Percentiles rank a stretch among this genome's conserved stretches.
phyloP scores from a whole-genome alignment of 345 rosid species.

The Citrus cavaleriei region DNA sequence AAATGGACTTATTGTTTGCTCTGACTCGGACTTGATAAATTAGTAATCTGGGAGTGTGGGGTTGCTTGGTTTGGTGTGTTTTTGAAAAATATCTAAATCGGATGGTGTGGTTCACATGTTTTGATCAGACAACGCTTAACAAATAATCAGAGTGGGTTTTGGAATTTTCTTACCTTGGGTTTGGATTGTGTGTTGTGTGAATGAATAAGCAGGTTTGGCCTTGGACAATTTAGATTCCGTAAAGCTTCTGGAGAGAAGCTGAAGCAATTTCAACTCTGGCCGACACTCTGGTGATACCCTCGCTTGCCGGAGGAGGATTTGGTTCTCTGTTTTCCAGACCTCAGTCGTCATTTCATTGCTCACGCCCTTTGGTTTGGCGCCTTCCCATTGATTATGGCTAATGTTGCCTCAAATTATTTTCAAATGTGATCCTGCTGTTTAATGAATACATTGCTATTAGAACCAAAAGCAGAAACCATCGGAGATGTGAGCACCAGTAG shows the following conservation, averaged over 20 bases:
- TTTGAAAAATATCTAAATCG: not conserved
- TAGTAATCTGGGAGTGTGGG: not conserved
- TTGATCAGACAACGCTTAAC: not conserved
- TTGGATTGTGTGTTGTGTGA: not conserved
- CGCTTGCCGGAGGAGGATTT: constrained; percentile 40
- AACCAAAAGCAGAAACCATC: not conserved
- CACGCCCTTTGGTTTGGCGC: constrained; percentile 36
- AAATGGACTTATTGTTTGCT: no score
- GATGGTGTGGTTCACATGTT: not conserved
- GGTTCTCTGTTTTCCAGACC: constrained; percentile 36
- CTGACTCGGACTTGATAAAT: not conserved
- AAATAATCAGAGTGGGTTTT: not conserved
- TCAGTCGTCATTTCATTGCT: constrained; percentile 15
- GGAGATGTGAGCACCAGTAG: constrained; percentile 33
- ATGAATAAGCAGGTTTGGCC: constrained; percentile 23
- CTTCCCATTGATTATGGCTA: constrained; percentile 87
- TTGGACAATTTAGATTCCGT: constrained; percentile 8
- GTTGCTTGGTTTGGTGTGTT: constrained; percentile 8
- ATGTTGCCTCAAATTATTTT: constrained; percentile 18
- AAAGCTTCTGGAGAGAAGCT: constrained; percentile 63
- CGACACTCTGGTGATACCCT: constrained; percentile 35
- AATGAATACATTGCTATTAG: not conserved
- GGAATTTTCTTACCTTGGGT: not conserved
- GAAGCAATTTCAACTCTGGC: constrained; percentile 64
- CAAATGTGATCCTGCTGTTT: constrained; percentile 16